phyloP scores from a whole-genome alignment of 208 protist genomes.

The Leishmania martiniquensis region DNA sequence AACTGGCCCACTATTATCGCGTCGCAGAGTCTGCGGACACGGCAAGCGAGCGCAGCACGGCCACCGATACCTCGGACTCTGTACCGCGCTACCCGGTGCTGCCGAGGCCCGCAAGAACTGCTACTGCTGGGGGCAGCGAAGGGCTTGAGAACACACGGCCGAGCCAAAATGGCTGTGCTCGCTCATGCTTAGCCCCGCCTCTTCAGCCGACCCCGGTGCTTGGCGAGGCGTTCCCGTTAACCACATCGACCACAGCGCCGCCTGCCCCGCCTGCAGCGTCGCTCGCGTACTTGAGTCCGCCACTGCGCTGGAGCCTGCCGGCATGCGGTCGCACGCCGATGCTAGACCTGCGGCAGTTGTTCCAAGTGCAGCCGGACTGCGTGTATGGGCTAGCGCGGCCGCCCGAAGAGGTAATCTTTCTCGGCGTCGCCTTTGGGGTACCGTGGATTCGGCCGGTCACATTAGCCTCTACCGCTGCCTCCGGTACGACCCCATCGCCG shows the following conservation, averaged over 20 bases:
- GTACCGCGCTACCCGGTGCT: not conserved
- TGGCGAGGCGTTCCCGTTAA: not conserved
- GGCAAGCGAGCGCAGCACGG: not conserved
- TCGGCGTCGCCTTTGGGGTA: constrained; percentile 56
- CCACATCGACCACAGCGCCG: not conserved
- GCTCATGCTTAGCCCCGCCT: not conserved
- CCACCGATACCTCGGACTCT: not conserved
- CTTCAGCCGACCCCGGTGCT: not conserved
- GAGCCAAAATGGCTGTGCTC: not conserved
- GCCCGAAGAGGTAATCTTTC: constrained; percentile 39
- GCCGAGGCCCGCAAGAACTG: not conserved
- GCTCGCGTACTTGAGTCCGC: constrained; percentile 14
- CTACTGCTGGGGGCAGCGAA: not conserved
- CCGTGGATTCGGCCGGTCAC: constrained; percentile 42
- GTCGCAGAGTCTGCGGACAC: not conserved
- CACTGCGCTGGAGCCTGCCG: constrained; percentile 20
- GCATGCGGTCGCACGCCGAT: constrained; percentile 1
- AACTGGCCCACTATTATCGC: constrained; percentile 1
- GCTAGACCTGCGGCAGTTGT: constrained; percentile 14
- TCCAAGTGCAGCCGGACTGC: constrained; percentile 8
- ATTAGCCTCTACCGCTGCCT: not conserved
- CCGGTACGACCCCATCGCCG: too few relatives aligned
- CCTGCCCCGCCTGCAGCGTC: not conserved
- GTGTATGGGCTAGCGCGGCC: constrained; percentile 16
- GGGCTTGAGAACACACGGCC: not conserved